Evolutionary conservation across 164 flowering plant genomes (phyloP), one percentile per base, ranked within the genome.

Genomic region (Tetrastigma voinierianum): DNA sequence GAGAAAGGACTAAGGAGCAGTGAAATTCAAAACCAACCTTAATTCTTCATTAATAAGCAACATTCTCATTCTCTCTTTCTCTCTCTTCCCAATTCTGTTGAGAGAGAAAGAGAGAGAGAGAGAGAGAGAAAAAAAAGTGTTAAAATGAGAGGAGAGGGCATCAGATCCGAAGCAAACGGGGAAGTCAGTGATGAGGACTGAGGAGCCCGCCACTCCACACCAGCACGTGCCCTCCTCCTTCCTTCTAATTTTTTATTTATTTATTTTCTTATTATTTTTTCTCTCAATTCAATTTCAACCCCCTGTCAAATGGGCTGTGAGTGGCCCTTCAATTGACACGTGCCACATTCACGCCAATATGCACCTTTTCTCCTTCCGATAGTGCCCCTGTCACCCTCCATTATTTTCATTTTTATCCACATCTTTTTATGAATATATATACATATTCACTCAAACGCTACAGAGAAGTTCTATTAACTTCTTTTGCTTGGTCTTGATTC

Each of bases 141-240:
- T n/a, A n/a, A n/a, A 11, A 6, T n/a, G 52, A 32, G 40, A 32
- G 2, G 40, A 32, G 40, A 4, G 52, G n/a, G 47, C 75, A 67
- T 4, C 70, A 72, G 75, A 72, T 72, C 75, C 75, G 57, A 72
- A 62, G 75, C 75, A 32, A 56, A 10, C 46, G 43, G 45, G 5
- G 16, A 13, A 12, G 13, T 17, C 15, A 32, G 40, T 32, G 40
- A 25, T 25, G 3, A 25, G 4, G 2, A 6, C 4, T 32, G 7
- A 40, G 51, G 24, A 15, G 51, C 53, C 61, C 46, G 57, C 9
- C 45, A 17, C 51, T 20, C 55, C 62, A 43, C 62, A 48, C 48
- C 18, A 15, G 46, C 75, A 72, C 70, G 75, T 72, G 75, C 62
- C 49, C 3, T 15, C 63, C 62, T 46, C 55, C 11, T 7, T n/a